Percentiles rank a stretch among this genome's conserved stretches.
These are phyloP conservation scores for Chalciporus piperatus DNA, from an alignment of 768 basidiomycete species.

Conservation along the genomic window DNA sequence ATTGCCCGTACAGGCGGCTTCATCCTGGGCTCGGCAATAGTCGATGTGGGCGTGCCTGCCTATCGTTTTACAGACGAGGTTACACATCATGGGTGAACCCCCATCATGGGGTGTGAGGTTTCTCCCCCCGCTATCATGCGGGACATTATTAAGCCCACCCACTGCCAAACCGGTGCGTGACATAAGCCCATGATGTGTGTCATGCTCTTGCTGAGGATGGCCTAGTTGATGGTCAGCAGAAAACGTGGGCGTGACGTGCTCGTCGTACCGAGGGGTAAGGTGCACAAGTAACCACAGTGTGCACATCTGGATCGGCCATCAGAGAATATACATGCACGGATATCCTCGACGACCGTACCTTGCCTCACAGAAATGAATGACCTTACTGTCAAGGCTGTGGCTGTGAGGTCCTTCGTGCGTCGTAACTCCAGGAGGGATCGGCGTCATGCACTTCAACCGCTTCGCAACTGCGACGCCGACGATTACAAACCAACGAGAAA, in stretches of 20 bases:
- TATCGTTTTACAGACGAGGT: slow-evolving; percentile 50
- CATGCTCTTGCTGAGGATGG: slow-evolving; percentile 58
- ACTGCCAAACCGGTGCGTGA: slow-evolving; percentile 54
- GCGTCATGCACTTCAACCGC: slow-evolving; percentile 43
- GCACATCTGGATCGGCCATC: slow-evolving; percentile 38
- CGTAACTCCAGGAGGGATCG: slow-evolving; percentile 38
- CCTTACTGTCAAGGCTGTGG: slow-evolving; percentile 38
- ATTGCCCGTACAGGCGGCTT: slow-evolving; percentile 36
- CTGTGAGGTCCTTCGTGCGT: slow-evolving; percentile 41
- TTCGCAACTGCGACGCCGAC: slow-evolving; percentile 35
- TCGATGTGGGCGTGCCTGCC: slow-evolving; percentile 59
- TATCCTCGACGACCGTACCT: no score
- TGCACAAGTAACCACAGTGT: slow-evolving; percentile 59
- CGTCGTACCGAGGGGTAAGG: slow-evolving; percentile 49
- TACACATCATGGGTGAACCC: slow-evolving; percentile 65
- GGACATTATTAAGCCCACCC: slow-evolving; percentile 48
- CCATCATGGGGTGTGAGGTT: slow-evolving; percentile 53
- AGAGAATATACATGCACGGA: background rate
- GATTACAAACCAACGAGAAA: background rate
- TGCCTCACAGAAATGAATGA: slow-evolving; percentile 50
- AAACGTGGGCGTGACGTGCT: background rate
- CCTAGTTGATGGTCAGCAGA: slow-evolving; percentile 30
- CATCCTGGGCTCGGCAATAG: slow-evolving; percentile 45
- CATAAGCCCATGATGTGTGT: slow-evolving; percentile 65
- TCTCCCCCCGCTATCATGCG: slow-evolving; percentile 53